A percentile compares a stretch with the other conserved stretches of the same genome.
These are phyloP conservation scores for Saccharomycopsis phalli DNA, from an alignment of 1,139 yeast genomes.

Conservation along the genomic window DNA sequence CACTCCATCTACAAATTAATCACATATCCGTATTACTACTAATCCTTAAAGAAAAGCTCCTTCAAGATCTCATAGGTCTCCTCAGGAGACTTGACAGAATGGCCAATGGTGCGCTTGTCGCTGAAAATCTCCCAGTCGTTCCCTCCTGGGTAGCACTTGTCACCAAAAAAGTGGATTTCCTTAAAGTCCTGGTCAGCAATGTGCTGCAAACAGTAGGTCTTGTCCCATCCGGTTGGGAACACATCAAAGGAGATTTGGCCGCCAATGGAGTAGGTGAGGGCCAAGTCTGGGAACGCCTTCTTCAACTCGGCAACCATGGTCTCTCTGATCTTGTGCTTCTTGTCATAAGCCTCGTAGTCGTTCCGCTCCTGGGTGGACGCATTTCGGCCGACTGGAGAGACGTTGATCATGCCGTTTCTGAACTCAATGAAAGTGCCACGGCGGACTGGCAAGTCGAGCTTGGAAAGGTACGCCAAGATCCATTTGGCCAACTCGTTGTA, in stretches of 20 bases:
- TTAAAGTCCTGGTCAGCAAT: constrained; percentile 77
- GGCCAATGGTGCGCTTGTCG: constrained; percentile 91
- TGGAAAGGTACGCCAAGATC: constrained; percentile 74
- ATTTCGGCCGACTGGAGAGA: constrained; percentile 97
- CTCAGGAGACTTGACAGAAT: constrained; percentile 78
- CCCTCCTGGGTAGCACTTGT: constrained; percentile 95
- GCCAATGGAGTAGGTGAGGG: constrained; percentile 93
- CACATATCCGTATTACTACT: too few relatives aligned
- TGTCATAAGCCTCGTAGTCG: constrained; percentile 81
- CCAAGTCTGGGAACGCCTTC: constrained; percentile 71
- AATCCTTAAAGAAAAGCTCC: constrained; percentile 47
- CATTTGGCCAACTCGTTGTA: constrained; percentile 86
- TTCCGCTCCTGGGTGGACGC: constrained; percentile 90
- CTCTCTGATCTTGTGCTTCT: constrained; percentile 69
- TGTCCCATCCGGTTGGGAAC: constrained; percentile 99
- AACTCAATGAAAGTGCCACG: constrained; percentile 98
- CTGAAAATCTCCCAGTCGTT: constrained; percentile 94
- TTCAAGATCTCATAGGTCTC: constrained; percentile 82
- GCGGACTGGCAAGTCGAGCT: constrained; percentile 83
- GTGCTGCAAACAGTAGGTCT: constrained; percentile 94
- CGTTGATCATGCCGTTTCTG: constrained; percentile 98
- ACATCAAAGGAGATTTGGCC: constrained; percentile 99
- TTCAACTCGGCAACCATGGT: constrained; percentile 76
- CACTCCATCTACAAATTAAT: too few relatives aligned
- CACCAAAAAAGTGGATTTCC: constrained; percentile 95